Base-by-base conservation (phyloP, 73 alveolate genomes). In the Tetrahymena malaccensis region DNA sequence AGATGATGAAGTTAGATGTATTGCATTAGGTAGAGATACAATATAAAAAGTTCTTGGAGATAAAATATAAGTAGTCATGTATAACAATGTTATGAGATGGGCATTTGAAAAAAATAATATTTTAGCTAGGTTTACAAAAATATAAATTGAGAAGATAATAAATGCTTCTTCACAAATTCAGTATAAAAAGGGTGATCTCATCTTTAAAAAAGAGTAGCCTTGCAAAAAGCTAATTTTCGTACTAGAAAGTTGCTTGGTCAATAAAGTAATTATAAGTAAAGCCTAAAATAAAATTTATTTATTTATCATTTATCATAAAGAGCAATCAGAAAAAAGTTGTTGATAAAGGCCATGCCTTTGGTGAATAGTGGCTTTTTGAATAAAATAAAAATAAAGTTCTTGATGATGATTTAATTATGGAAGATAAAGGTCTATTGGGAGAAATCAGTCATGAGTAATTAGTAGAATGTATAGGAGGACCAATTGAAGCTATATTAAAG, bases 31-130 rank as follows among this genome's bases (percentile, higher is more conserved):
- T 21, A 94, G 98, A 57, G 97, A 93, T 27, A 94, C 85, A 11
- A 40, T 96, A 43, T 58, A 93, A 19, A 96, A 35, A 56, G 93
- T 94, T 9, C 85, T 95, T 27, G 97, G 98, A 33, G 93, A 85
- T 85, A 57, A 96, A 37, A 85, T 95, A 57, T 85, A 96, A 38
- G 40, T 85, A 35, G 55, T 96, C 43, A 94, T 96, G n/a, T 93
- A 43, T 83, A 57, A 93, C n/a, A 96, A 96, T 84, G 85, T 94
- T 31, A 93, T 94, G 93, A 95, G 97, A 89, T 94, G 96, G 97
- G 95, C 95, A 37, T 35, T 96, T 55, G 97, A 85, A 35, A 85
- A 58, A 94, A 94, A 94, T 93, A 31, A 40, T 56, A 94, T 31
- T 5, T 37, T 96, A 43, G 84, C 70, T 38, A 38, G 58, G 43